Evolutionary conservation across 805 yeast genomes (phyloP).

Genomic region (Myxozyma sirexii): DNA sequence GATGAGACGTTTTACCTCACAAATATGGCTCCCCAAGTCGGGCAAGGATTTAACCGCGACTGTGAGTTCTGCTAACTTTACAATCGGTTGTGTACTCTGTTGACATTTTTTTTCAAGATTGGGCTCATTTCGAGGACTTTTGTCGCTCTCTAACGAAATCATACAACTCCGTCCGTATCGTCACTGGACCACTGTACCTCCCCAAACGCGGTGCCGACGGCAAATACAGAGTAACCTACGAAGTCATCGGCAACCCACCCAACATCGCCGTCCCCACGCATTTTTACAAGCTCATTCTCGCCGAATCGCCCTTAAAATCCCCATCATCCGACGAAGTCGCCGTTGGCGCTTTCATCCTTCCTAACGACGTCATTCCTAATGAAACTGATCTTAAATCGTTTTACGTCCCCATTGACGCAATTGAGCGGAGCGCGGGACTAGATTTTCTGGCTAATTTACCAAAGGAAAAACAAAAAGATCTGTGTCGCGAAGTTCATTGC

Average conservation of each 20-base stretch:
- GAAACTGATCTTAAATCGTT: conserved; percentile 68
- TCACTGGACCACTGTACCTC: conserved; percentile 91
- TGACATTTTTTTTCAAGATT: conserved; percentile 46
- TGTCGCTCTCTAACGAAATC: conserved; percentile 72
- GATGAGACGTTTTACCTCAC: conserved; percentile 88
- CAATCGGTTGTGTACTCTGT: not conserved
- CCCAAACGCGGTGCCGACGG: conserved; percentile 83
- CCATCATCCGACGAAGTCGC: conserved; percentile 49
- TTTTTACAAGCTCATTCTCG: conserved; percentile 87
- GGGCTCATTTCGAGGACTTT: conserved; percentile 96
- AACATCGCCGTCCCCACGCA: conserved; percentile 97
- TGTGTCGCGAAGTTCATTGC: conserved; percentile 82
- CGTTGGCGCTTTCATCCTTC: conserved; percentile 91
- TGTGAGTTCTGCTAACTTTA: conserved; percentile 37
- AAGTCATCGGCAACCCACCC: conserved; percentile 96
- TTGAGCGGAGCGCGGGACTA: conserved; percentile 83
- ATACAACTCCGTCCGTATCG: conserved; percentile 76
- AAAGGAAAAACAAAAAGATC: conserved; percentile 54
- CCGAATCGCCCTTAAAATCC: conserved; percentile 58
- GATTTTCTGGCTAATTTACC: conserved; percentile 76
- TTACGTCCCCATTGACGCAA: conserved; percentile 85
- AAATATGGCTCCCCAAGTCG: conserved; percentile 96
- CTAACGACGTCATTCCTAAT: conserved; percentile 80
- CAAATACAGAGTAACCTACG: conserved; percentile 81
- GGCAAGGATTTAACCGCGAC: conserved; percentile 95